A percentile compares a stretch with the other conserved stretches of the same genome.
Evolutionary conservation across 2,329 filamentous ascomycete genomes (phyloP).

Genomic region (Trichothecium sympodiale): DNA sequence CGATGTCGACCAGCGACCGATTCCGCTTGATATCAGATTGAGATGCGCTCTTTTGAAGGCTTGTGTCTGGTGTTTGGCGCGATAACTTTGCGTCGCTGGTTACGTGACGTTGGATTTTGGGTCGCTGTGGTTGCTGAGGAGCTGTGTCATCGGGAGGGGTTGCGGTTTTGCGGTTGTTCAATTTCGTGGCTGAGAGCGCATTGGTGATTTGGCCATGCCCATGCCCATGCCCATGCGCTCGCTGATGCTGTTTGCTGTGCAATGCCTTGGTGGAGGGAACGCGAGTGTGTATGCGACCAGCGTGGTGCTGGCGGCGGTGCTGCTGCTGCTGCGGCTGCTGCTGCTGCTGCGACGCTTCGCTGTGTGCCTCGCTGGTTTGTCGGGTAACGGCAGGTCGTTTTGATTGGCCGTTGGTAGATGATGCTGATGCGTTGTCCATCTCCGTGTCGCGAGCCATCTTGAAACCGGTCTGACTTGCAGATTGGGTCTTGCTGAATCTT

Average conservation of each 20-base stretch:
- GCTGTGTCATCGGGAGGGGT: constrained; percentile 27
- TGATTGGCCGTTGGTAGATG: constrained; percentile 39
- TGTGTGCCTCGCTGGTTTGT: constrained; percentile 23
- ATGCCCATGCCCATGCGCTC: constrained; percentile 3
- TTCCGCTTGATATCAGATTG: constrained; percentile 48
- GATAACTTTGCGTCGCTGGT: constrained; percentile 40
- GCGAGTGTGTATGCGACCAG: constrained; percentile 37
- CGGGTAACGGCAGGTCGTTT: constrained; percentile 33
- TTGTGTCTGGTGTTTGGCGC: constrained; percentile 29
- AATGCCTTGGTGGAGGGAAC: constrained; percentile 41
- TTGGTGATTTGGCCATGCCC: background rate
- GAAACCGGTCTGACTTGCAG: constrained; percentile 2
- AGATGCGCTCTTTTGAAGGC: constrained; percentile 43
- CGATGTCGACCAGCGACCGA: constrained; percentile 45
- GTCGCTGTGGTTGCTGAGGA: constrained; percentile 24
- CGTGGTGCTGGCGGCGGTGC: constrained; percentile 22
- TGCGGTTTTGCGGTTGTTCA: background rate
- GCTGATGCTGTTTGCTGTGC: constrained; percentile 25
- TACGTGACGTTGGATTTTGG: constrained; percentile 30
- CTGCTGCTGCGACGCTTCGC: constrained; percentile 18
- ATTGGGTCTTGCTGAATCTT: background rate
- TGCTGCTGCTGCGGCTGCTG: constrained; percentile 16
- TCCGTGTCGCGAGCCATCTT: constrained; percentile 34
- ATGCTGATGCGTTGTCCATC: constrained; percentile 33
- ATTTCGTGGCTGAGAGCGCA: background rate